Base-by-base conservation (phyloP, 2,329 filamentous ascomycete species). In the Lasiodiplodia sp. region DNA sequence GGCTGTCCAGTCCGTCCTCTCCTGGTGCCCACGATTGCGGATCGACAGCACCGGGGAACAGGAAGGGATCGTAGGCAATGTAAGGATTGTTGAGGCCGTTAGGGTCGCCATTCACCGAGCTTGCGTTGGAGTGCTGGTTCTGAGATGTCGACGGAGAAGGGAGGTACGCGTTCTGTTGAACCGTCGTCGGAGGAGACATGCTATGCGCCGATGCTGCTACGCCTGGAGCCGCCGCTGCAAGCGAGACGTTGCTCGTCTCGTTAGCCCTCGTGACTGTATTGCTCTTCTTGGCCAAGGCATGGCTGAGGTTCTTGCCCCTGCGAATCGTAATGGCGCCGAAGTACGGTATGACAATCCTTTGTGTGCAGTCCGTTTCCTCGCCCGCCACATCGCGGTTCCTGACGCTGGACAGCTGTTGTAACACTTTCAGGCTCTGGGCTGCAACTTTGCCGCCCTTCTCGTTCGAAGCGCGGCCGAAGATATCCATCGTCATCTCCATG, bases 401-500 rank as follows among this genome's bases (percentile, higher is more conserved):
- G 34, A 78, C 78, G 44, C 66, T 66, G 55, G 78, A 72, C 75
- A 81, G 78, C 66, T 79, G 78, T 57, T 80, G 77, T 8, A 82
- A 75, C 4, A 80, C 80, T 40, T 78, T 70, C 1, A 78, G 77
- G 16, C 76, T 78, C 68, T 82, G 80, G 4, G 76, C 73, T 1
- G 80, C 80, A 2, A 82, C 79, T 63, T 80, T 80, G 10, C 80
- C 80, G 44, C 79, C 79, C 63, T 79, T 80, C 67, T 81, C 79
- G 21, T 73, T 76, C 0, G 79, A 80, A 4, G 79, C 79, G 11
- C 79, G 78, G 1, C 75, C 76, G 73, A 81, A 81, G 49, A 82
- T 81, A 68, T 80, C 79, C 72, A 81, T 80, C 69, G 76, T 77
- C 23, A 76, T 76, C 66, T 82, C 79, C 56, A 82, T 78, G 12